These are phyloP conservation scores for Ogataea nakhonphanomensis DNA, from an alignment of 805 yeast species.

Conservation along the genomic window DNA sequence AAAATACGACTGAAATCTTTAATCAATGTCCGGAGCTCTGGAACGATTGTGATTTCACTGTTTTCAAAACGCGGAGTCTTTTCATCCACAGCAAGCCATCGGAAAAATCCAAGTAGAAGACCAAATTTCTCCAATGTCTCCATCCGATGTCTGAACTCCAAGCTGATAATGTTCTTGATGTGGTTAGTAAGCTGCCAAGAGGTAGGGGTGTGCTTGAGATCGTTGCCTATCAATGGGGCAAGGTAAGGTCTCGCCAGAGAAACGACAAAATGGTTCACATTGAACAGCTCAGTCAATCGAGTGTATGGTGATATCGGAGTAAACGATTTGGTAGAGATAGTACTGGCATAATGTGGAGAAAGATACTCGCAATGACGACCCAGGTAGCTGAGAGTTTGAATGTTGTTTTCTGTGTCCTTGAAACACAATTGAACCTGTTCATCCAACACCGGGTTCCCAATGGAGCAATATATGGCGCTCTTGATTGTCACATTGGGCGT, in stretches of 20 bases:
- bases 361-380: conserved; percentile 38
- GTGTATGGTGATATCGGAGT: conserved; percentile 67
- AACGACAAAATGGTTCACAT: conserved; percentile 89
- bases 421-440: conserved; percentile 59
- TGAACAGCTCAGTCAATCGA: conserved; percentile 84
- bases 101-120: conserved; percentile 61
- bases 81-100: conserved; percentile 82
- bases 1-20: conserved; percentile 71
- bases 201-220: conserved; percentile 60
- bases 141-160: conserved; percentile 83
- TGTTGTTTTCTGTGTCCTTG: conserved; percentile 50
- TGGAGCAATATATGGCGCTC: conserved; percentile 86
- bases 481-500: conserved; percentile 89
- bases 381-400: conserved; percentile 36
- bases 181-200: conserved; percentile 33
- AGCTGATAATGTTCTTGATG: conserved; percentile 52
- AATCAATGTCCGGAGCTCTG: conserved; percentile 70
- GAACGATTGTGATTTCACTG: conserved; percentile 86
- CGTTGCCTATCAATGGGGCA: conserved; percentile 84
- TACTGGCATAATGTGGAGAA: conserved; percentile 40
- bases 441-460: conserved; percentile 68
- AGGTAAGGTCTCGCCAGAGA: conserved; percentile 91
- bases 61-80: conserved; percentile 71
- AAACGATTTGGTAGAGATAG: conserved; percentile 17
- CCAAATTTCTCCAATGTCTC: conserved; percentile 79